Base-by-base conservation (phyloP, 2,329 filamentous ascomycete species). In the Cryphonectria nitschkei region DNA sequence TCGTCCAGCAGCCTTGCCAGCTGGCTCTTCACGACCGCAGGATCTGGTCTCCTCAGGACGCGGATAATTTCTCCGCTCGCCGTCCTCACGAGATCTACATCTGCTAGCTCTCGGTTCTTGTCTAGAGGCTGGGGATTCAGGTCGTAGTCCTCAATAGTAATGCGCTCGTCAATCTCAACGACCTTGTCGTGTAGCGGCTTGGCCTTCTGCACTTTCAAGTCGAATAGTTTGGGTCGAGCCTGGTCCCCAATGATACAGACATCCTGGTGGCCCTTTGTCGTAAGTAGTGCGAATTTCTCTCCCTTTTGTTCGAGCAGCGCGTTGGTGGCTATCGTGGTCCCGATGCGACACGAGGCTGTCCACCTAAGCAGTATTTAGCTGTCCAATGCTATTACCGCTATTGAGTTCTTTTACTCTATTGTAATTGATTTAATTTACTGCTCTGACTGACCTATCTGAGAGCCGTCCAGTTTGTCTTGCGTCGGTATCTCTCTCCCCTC, bases 251-350 rank as follows among this genome's bases (percentile, higher is more conserved):
- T 93, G 68, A 87, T 84, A n/a, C 93, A 82, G 73, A 90, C 90
- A 76, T 93, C 91, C 73, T 88, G 90, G 80, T 93, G 93, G 0
- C 78, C 91, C 74, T 90, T 90, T 0, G 90, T 93, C 1, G 92
- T 89, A 5, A 93, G 83, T 77, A 94, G 86, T 1, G 90, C 92
- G 75, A 91, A 91, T 68, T 84, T 85, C 77, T 92, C 90, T 22
- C 92, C 92, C 77, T 93, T 93, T 32, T 90, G 81, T 76, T 93
- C 90, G 1, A 94, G 81, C n/a, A 94, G 80, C 0, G 92, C 91
- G 80, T 93, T 94, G 0, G 91, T 93, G 0, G 91, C 91, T 8
- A 93, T 90, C 0, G 91, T 93, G 0, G 92, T 94, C 19, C 92
- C 92, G 87, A 93, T 93, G 11, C 91, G 86, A 76, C 93, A 93